These are phyloP conservation scores for Heritiera littoralis DNA, from an alignment of 345 rosid genomes.

Conservation along the genomic window DNA sequence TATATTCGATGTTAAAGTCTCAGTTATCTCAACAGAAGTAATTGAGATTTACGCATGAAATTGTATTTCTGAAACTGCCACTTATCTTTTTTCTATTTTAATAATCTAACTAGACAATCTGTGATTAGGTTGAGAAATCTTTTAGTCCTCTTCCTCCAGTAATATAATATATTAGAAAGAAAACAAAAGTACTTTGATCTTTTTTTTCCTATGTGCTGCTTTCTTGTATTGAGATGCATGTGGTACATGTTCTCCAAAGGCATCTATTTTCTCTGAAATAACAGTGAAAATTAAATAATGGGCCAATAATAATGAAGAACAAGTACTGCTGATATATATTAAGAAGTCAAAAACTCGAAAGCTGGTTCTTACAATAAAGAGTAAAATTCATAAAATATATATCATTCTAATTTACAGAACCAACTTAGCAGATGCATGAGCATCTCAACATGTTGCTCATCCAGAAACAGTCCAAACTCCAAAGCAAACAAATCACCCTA, in stretches of 20 bases:
- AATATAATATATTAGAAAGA: not conserved
- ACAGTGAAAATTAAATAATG: not conserved
- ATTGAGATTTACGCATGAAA: not conserved
- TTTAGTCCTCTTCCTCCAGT: not conserved
- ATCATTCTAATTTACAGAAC: not conserved
- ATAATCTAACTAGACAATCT: not conserved
- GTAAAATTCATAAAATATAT: not conserved
- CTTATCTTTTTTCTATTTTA: too few relatives aligned
- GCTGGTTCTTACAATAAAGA: not conserved
- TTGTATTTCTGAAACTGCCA: constrained; percentile 5
- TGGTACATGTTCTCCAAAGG: not conserved
- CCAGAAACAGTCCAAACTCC: not conserved
- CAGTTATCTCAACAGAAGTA: not conserved
- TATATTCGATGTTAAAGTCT: not conserved
- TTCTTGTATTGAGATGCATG: not conserved
- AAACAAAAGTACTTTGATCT: not conserved
- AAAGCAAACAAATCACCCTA: not conserved
- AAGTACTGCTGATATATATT: not conserved
- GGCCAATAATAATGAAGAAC: not conserved
- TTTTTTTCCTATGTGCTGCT: not conserved
- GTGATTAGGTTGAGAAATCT: not conserved
- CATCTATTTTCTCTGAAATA: not conserved
- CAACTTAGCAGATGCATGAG: not conserved
- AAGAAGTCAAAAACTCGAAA: not conserved
- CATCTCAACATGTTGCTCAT: not conserved